phyloP scores from a whole-genome alignment of 2,329 filamentous ascomycete species.

The Esteya vermicola region DNA sequence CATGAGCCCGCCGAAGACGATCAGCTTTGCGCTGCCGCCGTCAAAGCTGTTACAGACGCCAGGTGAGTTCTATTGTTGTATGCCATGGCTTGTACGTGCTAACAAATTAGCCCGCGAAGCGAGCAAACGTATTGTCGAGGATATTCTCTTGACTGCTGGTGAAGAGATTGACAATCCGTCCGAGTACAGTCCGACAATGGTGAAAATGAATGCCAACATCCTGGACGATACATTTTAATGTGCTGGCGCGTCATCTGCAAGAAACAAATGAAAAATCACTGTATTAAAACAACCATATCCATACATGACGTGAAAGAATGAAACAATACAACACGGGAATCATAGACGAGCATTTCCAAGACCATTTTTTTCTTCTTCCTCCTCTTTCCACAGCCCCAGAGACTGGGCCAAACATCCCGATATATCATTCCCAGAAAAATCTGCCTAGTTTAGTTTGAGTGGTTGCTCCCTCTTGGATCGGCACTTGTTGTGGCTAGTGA shows the following conservation, averaged over 20 bases:
- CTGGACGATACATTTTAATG: conserved; percentile 45
- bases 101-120: conserved; percentile 49
- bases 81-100: no score
- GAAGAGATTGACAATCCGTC: conserved; percentile 40
- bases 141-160: conserved; percentile 63
- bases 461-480: no score
- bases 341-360: no score
- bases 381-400: no score
- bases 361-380: no score
- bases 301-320: no score
- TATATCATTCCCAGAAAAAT: no score
- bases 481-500: no score
- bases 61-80: conserved; percentile 32
- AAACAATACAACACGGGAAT: no score
- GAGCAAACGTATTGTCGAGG: conserved; percentile 67
- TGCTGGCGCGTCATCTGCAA: conserved; percentile 6
- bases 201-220: conserved; percentile 49
- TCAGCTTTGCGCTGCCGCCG: conserved; percentile 69
- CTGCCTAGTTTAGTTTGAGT: no score
- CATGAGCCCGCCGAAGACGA: conserved; percentile 86
- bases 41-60: conserved; percentile 69
- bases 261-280: not conserved
- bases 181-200: conserved; percentile 50
- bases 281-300: no score
- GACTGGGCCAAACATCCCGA: no score